phyloP scores from a whole-genome alignment of 2,329 filamentous ascomycete species.

The Fusarium decemcellulare region DNA sequence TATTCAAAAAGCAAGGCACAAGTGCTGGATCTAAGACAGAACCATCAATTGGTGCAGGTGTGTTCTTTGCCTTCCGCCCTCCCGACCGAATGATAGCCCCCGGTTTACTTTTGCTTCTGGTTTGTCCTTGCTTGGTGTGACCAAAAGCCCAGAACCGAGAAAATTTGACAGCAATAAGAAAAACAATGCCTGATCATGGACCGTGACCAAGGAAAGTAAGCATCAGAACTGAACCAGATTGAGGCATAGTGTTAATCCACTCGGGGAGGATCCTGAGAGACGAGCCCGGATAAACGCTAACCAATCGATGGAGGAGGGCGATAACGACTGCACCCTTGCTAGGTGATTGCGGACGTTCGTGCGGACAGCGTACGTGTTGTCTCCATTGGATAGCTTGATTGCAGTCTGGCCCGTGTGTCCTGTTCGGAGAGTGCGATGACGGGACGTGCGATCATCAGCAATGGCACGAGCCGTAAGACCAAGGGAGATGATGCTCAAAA shows the following conservation, averaged over 20 bases:
- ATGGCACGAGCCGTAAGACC: constrained; percentile 21
- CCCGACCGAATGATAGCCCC: constrained; percentile 7
- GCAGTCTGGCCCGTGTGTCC: constrained; percentile 39
- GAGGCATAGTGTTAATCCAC: constrained; percentile 38
- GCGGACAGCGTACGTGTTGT: constrained; percentile 1
- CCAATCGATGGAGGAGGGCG: constrained; percentile 44
- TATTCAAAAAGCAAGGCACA: constrained; percentile 27
- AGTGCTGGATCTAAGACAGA: constrained; percentile 37
- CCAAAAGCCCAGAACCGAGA: constrained; percentile 17
- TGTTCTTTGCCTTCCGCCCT: constrained; percentile 16
- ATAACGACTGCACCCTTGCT: constrained; percentile 32
- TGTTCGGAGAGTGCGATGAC: constrained; percentile 43
- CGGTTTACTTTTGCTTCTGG: constrained; percentile 9
- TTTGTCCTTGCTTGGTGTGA: constrained; percentile 13
- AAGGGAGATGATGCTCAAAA: constrained; percentile 19
- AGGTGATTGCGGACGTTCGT: constrained; percentile 25
- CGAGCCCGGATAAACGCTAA: constrained; percentile 27
- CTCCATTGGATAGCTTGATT: constrained; percentile 25
- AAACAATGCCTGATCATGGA: constrained; percentile 33
- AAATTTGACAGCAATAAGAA: constrained; percentile 22
- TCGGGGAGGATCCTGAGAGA: constrained; percentile 35
- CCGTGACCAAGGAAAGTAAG: constrained; percentile 36
- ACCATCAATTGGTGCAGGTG: constrained; percentile 25
- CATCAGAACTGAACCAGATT: constrained; percentile 34
- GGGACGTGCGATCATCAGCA: constrained; percentile 39